phyloP scores from a whole-genome alignment of 177 flowering plant species.

The Telopea speciosissima region DNA sequence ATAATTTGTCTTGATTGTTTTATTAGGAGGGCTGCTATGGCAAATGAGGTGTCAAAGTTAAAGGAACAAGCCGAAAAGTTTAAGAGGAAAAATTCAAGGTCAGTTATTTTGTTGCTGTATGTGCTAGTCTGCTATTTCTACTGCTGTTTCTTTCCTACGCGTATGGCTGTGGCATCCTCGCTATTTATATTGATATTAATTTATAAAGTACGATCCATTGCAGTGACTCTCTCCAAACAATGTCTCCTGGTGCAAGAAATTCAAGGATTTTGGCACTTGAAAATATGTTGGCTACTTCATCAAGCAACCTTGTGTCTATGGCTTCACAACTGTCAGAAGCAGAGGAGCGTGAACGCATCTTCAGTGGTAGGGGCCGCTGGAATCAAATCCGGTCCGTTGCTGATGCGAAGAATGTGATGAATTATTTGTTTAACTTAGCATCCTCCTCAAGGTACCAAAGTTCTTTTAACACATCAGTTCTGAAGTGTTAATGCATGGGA shows the following conservation, averaged over 20 bases:
- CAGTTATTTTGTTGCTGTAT: neutral
- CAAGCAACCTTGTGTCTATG: constrained; percentile 85
- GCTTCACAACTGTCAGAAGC: constrained; percentile 97
- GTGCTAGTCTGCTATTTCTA: neutral
- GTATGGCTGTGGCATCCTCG: neutral
- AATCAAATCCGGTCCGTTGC: constrained; percentile 85
- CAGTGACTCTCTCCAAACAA: constrained; percentile 44
- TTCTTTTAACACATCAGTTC: neutral
- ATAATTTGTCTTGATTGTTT: neutral
- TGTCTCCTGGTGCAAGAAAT: constrained; percentile 99
- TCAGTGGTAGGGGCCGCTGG: constrained; percentile 95
- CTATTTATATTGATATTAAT: too few species aligned
- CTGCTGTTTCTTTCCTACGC: neutral
- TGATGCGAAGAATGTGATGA: constrained; percentile 89
- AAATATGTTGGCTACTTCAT: constrained; percentile 88
- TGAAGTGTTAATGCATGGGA: neutral
- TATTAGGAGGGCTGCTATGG: constrained; percentile 74
- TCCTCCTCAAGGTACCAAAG: constrained; percentile 72
- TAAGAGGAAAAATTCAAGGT: constrained; percentile 48
- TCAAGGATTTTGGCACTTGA: constrained; percentile 95
- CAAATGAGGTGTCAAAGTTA: constrained; percentile 57
- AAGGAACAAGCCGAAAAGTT: constrained; percentile 57
- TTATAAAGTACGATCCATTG: constrained; percentile 2
- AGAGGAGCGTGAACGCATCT: constrained; percentile 85
- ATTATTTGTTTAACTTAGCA: constrained; percentile 65